Percentiles rank a stretch among this genome's conserved stretches.
phyloP scores from a whole-genome alignment of 208 protist genomes.

The Acanthamoeba healyi region DNA sequence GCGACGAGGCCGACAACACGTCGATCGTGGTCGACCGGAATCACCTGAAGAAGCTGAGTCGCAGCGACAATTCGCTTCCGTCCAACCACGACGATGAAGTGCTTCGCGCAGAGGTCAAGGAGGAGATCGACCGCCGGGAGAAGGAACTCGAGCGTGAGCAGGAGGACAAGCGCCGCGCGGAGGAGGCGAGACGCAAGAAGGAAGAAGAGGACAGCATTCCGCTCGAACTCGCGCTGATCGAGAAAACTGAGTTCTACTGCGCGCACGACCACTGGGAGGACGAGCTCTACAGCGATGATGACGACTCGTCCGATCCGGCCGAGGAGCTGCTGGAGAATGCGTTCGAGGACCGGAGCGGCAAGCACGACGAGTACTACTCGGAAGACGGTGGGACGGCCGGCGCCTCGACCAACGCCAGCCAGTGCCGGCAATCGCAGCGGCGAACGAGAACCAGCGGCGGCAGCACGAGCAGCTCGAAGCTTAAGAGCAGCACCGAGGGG shows the following conservation, averaged over 20 bases:
- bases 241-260: slow-evolving; percentile 28
- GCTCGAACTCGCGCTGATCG: slow-evolving; percentile 24
- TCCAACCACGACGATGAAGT: background rate
- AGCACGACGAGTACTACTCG: background rate
- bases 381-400: background rate
- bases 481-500: too few species aligned
- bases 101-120: background rate
- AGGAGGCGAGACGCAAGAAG: background rate
- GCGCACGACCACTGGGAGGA: slow-evolving; percentile 17
- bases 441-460: background rate
- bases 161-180: slow-evolving; percentile 23
- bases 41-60: slow-evolving; percentile 41
- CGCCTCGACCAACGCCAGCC: background rate
- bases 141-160: slow-evolving; percentile 8
- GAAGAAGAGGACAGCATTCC: slow-evolving; percentile 32
- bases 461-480: too few species aligned
- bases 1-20: background rate
- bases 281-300: slow-evolving; percentile 58
- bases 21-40: background rate
- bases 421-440: background rate
- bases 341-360: background rate
- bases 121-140: slow-evolving; percentile 27
- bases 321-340: background rate
- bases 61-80: slow-evolving; percentile 37
- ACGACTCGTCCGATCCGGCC: background rate